Base-by-base conservation (phyloP, 192 early-diverging fungal genomes). In the Spinellus fusiger region DNA sequence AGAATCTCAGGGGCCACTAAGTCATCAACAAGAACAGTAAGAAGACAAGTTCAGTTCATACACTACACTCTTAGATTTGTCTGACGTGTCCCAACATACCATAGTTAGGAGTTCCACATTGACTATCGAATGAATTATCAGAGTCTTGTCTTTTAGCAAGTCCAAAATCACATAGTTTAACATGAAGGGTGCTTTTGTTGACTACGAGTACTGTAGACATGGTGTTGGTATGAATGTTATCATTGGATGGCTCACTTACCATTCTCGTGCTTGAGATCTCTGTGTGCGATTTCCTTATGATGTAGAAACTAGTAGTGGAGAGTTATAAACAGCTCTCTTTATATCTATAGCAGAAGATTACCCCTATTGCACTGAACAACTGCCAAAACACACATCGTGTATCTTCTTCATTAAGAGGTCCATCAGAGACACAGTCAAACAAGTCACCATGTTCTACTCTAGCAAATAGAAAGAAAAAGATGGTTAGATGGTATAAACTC, bases 111-210 rank as follows among this genome's bases (percentile, higher is more conserved):
- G 95, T 98, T 2, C 95, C 95, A 65, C 95, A 98, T 31, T 84
- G 78, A 5, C 89, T 92, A 13, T 28, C 26, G 20, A 63, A 44
- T 5, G 16, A 29, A 4, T 38, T 23, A 12, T 35, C 48, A 28
- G 33, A 20, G 0, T 46, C 26, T 35, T 29, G n/a, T 35, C 78
- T 79, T 37, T 73, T 95, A 44, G 95, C 91, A 37, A 98, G 70
- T 0, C 95, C 95, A 79, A 98, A 98, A 73, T 98, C 95, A 18
- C 88, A 83, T 38, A 98, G 84, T 83, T 93, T 98, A 68, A 96
- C 79, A 59, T 79, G 77, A 33, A 80, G 54, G 4, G 61, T 22
- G 5, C 69, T 64, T 51, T 68, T 70, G 59, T 80, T 74, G 23
- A 78, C 76, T n/a, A 81, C 55, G 13, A 80, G 49, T 25, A 89